These are phyloP conservation scores for Halophytophthora batemanensis DNA, from an alignment of 352 stramenopile genomes.

Conservation along the genomic window DNA sequence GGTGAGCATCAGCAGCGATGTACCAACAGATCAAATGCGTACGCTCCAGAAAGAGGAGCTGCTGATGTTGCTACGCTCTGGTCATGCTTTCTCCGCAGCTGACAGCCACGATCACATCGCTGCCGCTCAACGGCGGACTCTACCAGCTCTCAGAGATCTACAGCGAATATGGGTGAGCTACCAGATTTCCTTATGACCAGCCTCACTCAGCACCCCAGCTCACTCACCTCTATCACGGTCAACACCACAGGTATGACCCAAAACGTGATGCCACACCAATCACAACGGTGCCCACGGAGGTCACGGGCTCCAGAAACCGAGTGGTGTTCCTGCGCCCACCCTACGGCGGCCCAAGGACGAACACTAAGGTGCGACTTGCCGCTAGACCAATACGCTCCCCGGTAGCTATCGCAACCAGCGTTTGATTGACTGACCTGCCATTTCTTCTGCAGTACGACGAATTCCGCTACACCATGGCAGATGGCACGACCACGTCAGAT, in stretches of 20 bases:
- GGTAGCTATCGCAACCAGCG: background rate
- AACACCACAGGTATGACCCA: constrained; percentile 61
- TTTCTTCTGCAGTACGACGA: constrained; percentile 57
- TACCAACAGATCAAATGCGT: background rate
- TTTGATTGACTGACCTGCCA: background rate
- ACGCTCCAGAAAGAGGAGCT: background rate
- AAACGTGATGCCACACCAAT: constrained; percentile 68
- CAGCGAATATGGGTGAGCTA: constrained; percentile 76
- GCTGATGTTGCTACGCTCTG: background rate
- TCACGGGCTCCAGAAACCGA: constrained; percentile 86
- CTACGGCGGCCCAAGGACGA: constrained; percentile 49
- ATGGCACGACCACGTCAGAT: constrained; percentile 55
- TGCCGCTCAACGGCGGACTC: constrained; percentile 76
- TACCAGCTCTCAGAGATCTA: constrained; percentile 90
- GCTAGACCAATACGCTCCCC: background rate
- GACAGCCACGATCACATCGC: constrained; percentile 73
- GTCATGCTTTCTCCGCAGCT: constrained; percentile 32
- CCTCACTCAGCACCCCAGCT: background rate
- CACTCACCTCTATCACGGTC: background rate
- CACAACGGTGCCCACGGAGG: constrained; percentile 36
- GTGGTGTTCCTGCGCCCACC: constrained; percentile 79
- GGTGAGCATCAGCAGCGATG: no score
- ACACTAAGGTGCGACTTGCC: constrained; percentile 45
- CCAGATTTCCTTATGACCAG: background rate
- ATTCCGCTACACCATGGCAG: constrained; percentile 85